Evolutionary conservation across 495 filamentous ascomycete genomes (phyloP).

Genomic region (Tuber magnatum): DNA sequence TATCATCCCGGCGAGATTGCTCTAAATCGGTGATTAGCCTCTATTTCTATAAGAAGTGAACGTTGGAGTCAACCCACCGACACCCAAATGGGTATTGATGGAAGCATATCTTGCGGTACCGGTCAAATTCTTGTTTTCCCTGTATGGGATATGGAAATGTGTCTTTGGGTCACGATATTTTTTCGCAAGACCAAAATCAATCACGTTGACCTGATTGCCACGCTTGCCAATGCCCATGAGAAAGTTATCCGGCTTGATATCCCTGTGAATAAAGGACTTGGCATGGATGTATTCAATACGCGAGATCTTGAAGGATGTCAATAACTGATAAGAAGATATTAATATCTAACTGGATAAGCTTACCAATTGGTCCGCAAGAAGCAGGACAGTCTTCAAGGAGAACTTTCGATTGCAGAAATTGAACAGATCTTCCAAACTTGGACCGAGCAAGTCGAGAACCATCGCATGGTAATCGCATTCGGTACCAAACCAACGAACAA

Average conservation of each 20-base stretch:
- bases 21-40: constrained; percentile 49
- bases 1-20: constrained; percentile 98
- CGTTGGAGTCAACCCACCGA: constrained; percentile 54
- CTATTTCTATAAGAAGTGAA: neutral
- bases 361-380: constrained; percentile 88
- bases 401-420: constrained; percentile 99
- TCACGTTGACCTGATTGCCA: constrained; percentile 99
- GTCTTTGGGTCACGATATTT: constrained; percentile 99
- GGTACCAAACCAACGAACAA: constrained; percentile 99
- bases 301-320: constrained; percentile 57
- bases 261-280: constrained; percentile 99
- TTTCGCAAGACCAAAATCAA: constrained; percentile 98
- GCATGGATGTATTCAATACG: constrained; percentile 99
- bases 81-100: constrained; percentile 98
- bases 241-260: constrained; percentile 99
- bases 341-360: neutral
- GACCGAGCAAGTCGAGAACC: constrained; percentile 96
- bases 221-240: constrained; percentile 99
- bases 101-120: constrained; percentile 98
- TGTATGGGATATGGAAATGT: constrained; percentile 99
- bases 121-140: constrained; percentile 99
- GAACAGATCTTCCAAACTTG: constrained; percentile 98
- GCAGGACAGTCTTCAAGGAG: constrained; percentile 97
- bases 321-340: neutral
- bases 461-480: constrained; percentile 99